Conservation (phyloP, 371 early-diverging fungal species). For the Rhizopus arrhizus region DNA sequence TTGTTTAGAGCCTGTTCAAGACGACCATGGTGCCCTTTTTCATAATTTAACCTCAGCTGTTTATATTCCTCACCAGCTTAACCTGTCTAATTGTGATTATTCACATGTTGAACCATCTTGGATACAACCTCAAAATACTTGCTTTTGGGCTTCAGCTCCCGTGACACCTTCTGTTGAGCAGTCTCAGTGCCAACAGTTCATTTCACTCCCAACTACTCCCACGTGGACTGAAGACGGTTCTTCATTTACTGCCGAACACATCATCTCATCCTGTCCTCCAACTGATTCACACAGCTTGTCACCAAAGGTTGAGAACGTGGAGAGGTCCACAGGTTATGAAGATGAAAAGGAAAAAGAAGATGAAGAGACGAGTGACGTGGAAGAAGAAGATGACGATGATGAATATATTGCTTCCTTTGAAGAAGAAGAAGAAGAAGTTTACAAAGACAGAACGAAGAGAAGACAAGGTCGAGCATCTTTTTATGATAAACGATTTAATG, state of each 20-base stretch:
- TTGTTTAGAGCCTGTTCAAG: background rate
- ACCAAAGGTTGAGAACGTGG: background rate
- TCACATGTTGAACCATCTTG: constrained; percentile 21
- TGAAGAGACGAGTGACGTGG: constrained; percentile 4
- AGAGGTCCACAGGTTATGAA: background rate
- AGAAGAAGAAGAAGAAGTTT: constrained; percentile 10
- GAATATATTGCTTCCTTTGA: constrained; percentile 5
- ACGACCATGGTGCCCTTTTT: background rate
- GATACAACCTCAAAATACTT: background rate
- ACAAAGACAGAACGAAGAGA: background rate
- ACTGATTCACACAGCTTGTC: background rate
- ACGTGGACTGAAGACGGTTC: constrained; percentile 13
- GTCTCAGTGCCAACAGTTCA: background rate
- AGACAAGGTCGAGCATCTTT: background rate
- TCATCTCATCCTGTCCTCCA: background rate
- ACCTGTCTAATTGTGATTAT: background rate
- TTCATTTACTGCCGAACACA: background rate
- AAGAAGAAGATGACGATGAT: constrained; percentile 19
- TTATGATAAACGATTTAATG: background rate
- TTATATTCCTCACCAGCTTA: background rate
- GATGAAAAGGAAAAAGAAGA: constrained; percentile 16
- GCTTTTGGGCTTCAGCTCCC: constrained; percentile 12
- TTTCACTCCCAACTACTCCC: constrained; percentile 25
- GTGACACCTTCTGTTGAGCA: constrained; percentile 18
- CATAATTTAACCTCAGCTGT: background rate